Evolutionary conservation across 1,284 basidiomycete species (phyloP).

Genomic region (Ceratorhiza oryzae-sativae): DNA sequence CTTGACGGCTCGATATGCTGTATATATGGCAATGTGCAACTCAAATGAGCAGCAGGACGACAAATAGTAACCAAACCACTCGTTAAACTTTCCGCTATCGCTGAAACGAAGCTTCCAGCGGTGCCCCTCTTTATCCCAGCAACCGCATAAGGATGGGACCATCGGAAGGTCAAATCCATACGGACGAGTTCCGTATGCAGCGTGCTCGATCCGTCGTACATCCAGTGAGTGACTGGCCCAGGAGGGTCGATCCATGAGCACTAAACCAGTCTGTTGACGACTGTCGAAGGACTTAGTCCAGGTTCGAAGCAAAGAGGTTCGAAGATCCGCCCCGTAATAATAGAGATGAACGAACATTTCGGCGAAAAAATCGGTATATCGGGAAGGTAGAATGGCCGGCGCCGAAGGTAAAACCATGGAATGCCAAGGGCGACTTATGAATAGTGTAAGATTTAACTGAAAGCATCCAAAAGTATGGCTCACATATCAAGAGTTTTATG

Average conservation of each 20-base stretch:
- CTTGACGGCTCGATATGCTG: background rate
- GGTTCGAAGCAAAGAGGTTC: constrained; percentile 1
- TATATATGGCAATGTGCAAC: constrained; percentile 19
- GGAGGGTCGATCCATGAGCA: background rate
- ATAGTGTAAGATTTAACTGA: background rate
- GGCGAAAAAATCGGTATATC: background rate
- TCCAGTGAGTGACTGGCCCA: background rate
- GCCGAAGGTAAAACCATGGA: constrained; percentile 9
- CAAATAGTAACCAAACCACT: background rate
- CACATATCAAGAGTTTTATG: background rate
- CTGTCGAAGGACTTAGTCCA: constrained; percentile 12
- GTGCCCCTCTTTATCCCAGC: constrained; percentile 2
- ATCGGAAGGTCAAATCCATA: constrained; percentile 11
- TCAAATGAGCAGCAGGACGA: constrained; percentile 8
- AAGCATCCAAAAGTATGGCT: background rate
- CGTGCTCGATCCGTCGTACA: background rate
- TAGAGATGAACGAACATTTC: constrained; percentile 32
- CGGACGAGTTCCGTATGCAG: background rate
- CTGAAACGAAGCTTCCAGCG: background rate
- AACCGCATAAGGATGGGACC: constrained; percentile 5
- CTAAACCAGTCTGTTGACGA: constrained; percentile 20
- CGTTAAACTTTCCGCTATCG: background rate
- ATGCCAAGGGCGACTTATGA: constrained; percentile 20
- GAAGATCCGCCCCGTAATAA: background rate
- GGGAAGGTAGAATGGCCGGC: background rate